Conservation (phyloP, 495 filamentous ascomycete genomes). For the Aspergillus campestris region DNA sequence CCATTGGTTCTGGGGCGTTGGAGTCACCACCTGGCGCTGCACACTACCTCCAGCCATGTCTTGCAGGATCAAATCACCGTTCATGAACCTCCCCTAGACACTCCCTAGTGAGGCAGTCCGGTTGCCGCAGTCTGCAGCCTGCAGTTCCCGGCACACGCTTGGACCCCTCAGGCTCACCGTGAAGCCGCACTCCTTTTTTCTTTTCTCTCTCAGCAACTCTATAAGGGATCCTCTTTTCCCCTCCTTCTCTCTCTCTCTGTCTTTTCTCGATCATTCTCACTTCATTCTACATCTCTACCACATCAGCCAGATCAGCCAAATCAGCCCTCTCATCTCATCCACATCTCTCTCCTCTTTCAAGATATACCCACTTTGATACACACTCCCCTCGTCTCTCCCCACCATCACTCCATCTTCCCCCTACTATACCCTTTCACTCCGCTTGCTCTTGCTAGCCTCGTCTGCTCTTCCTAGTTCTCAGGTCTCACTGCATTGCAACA, state of each 20-base stretch:
- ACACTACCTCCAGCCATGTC: constrained; percentile 26
- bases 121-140: constrained; percentile 16
- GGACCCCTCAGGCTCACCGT: constrained; percentile 10
- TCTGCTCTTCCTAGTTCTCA: too few relatives aligned
- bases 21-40: constrained; percentile 10
- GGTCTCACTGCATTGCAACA: too few relatives aligned
- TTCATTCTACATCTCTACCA: too few relatives aligned
- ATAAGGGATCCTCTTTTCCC: too few relatives aligned
- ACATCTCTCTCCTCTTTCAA: too few relatives aligned
- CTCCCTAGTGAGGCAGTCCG: constrained; percentile 18
- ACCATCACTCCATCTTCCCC: too few relatives aligned
- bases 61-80: constrained; percentile 18
- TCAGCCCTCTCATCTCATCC: too few relatives aligned
- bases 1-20: constrained; percentile 8
- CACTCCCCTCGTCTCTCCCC: too few relatives aligned
- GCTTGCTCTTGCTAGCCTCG: background rate
- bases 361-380: too few relatives aligned
- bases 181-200: constrained; percentile 6
- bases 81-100: constrained; percentile 5
- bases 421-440: constrained; percentile 4
- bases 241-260: too few relatives aligned
- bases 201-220: constrained; percentile 16
- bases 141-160: constrained; percentile 25
- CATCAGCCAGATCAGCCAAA: too few relatives aligned
- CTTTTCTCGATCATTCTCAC: too few relatives aligned